A percentile compares a stretch with the other conserved stretches of the same genome.
Evolutionary conservation across 768 basidiomycete genomes (phyloP).

Genomic region (Pleurotus citrinopileatus): DNA sequence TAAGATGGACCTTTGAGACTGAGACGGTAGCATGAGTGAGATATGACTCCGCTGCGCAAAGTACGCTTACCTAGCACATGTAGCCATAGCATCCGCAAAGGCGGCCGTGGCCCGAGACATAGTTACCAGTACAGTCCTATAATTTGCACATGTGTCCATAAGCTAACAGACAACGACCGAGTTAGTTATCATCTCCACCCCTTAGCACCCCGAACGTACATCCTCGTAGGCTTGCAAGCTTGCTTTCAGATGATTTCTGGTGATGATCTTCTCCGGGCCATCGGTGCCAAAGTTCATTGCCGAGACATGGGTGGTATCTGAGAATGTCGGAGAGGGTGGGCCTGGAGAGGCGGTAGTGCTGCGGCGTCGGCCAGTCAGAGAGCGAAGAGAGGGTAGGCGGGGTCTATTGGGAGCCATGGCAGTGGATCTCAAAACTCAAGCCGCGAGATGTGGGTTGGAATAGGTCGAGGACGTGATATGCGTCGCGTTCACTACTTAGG

Average conservation of each 20-base stretch:
- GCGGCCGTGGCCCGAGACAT: slow-evolving; percentile 82
- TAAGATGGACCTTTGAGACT: slow-evolving; percentile 80
- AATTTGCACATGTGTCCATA: slow-evolving; percentile 70
- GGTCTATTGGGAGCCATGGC: slow-evolving; percentile 44
- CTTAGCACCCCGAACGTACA: slow-evolving; percentile 38
- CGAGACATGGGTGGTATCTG: slow-evolving; percentile 76
- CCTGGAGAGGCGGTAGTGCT: slow-evolving; percentile 39
- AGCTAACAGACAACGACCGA: slow-evolving; percentile 47
- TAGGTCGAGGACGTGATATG: not conserved
- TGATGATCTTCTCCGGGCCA: slow-evolving; percentile 81
- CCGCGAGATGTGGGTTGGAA: not conserved
- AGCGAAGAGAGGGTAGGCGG: slow-evolving; percentile 47
- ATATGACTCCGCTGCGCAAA: not conserved
- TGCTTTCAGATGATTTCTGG: slow-evolving; percentile 70
- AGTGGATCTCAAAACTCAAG: not conserved
- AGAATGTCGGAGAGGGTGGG: slow-evolving; percentile 83
- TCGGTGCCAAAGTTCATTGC: slow-evolving; percentile 72
- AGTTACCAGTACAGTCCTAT: slow-evolving; percentile 75
- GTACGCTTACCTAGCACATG: slow-evolving; percentile 69
- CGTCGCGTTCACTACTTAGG: too few relatives aligned
- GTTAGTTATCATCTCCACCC: not conserved
- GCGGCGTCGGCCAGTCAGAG: slow-evolving; percentile 39
- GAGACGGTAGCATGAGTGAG: not conserved
- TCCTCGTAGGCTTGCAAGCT: slow-evolving; percentile 82
- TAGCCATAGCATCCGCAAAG: slow-evolving; percentile 85